Evolutionary conservation across 352 stramenopile genomes (phyloP).

Genomic region (Phytophthora gonapodyides): DNA sequence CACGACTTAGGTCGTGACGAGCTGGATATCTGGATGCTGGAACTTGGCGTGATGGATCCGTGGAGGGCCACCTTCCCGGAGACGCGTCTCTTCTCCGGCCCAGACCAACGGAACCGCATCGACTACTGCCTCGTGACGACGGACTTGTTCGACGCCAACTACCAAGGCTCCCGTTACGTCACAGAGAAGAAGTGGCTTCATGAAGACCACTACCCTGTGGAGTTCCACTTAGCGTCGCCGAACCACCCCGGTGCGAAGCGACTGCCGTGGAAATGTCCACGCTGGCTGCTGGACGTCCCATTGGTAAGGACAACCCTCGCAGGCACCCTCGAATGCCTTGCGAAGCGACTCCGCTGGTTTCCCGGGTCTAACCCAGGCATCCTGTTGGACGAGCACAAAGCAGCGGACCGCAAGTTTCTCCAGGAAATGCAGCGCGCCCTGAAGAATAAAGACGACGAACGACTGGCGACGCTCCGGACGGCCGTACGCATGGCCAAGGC

Average conservation of each 20-base stretch:
- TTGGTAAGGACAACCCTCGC: neutral
- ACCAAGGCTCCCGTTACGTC: neutral
- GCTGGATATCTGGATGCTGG: conserved; percentile 4
- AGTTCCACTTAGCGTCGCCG: neutral
- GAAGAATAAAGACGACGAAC: neutral
- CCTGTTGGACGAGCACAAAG: conserved; percentile 15
- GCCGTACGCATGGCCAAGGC: neutral
- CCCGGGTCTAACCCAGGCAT: conserved; percentile 3
- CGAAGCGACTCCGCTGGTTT: neutral
- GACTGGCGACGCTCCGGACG: neutral
- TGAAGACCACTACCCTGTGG: conserved; percentile 6
- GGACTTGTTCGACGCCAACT: neutral
- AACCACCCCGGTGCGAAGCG: neutral
- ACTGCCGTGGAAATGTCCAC: conserved; percentile 3
- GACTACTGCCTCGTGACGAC: conserved; percentile 11
- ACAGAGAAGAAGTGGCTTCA: neutral
- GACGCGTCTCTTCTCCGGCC: neutral
- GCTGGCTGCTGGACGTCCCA: conserved; percentile 7
- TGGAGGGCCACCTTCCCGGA: conserved; percentile 1
- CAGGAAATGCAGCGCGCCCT: neutral
- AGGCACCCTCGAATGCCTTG: neutral
- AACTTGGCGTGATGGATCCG: conserved; percentile 1
- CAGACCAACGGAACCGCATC: neutral
- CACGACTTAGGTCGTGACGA: neutral
- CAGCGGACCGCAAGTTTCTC: neutral